Evolutionary conservation across 2,329 filamentous ascomycete species (phyloP), one percentile per base, ranked within the genome.

Genomic region (Orbilia ellipsospora): DNA sequence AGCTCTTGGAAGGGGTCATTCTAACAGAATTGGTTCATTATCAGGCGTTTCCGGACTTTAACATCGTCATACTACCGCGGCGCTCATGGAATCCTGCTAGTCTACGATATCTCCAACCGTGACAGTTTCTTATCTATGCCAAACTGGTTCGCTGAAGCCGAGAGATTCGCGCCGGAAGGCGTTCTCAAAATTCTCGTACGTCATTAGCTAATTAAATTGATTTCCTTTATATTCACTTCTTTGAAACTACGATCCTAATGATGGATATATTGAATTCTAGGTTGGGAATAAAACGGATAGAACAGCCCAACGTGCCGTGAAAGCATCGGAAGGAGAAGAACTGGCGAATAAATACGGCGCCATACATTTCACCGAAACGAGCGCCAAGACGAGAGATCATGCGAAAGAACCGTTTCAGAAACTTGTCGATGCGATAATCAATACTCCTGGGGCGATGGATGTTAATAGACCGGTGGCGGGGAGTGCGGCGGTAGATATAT

Each of bases 281-380:
- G 84, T 88, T 23, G 86, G 85, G 4, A 83, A 83, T 74, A 88
- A 88, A 80, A 80, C 85, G 20, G 86, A 88, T 81, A 85, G 84
- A 66, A 82, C 82, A 15, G 79, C 80, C 10, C 74, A 82, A 3
- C 83, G 86, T 48, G 84, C 82, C 15, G 85, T 87, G 13, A 83
- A 82, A 26, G 73, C 78, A 16, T 85, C 85, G 45, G 86, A 88
- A 77, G 86, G 85, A 28, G 80, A 81, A 61, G 82, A 82, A 13
- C 82, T 87, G 55, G 86, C 86, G 1, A 81, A 82, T 56, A 82
- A 82, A 12, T 83, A 85, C 65, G 83, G 83, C 12, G 83, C 83
- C 2, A 56, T 69, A n/a, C 80, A 81, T 5, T 88, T 87, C 80
- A 86, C 85, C 77, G 86, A 88, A 81, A 85, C 84, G 51, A 87